Base-by-base conservation (phyloP, 2,329 filamentous ascomycete species). In the Colletotrichum endophyticum region DNA sequence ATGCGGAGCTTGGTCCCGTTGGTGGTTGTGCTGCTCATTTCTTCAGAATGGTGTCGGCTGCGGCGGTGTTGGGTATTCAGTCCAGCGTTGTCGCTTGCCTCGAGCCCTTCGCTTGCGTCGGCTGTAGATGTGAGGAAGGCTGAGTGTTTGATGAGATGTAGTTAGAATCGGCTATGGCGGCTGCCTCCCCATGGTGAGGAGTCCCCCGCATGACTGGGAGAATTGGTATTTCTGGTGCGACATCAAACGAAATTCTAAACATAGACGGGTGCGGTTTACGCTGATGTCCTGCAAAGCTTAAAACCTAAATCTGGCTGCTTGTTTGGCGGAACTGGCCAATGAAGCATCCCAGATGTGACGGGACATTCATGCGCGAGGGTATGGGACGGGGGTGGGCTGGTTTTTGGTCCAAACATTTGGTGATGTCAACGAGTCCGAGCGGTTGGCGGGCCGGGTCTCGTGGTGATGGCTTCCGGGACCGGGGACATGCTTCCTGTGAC, bases 221-320 rank as follows among this genome's bases (percentile, higher is more conserved):
- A 15, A 16, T 11, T 15, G 15, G 19, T 12, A n/a, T 13, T n/a
- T 27, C 49, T 62, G 39, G 53, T 61, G 74, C 32, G 70, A 74
- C 74, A 61, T 69, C 59, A 66, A 74, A 30, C 25, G 59, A 74
- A 73, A 76, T 76, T 32, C 57, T 76, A 70, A 73, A 73, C 57
- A 61, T 66, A 66, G 70, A 11, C 16, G 57, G 8, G 15, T 32
- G 6, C 30, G 13, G n/a, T 63, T 16, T 39, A 49, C 56, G 63
- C 74, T 66, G 22, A 59, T 70, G 27, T 32, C n/a, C 30, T 59
- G 28, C 39, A 49, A 66, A 62, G 59, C 25, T 39, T 39, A 61
- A 53, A 13, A 19, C 22, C 27, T 30, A 12, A 32, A 36, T 3
- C 8, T 16, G 32, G 59, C 8, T 32, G 16, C 19, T 61, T 25